Conservation (phyloP, 306 rosid species). For the Begonia loranthoides region DNA sequence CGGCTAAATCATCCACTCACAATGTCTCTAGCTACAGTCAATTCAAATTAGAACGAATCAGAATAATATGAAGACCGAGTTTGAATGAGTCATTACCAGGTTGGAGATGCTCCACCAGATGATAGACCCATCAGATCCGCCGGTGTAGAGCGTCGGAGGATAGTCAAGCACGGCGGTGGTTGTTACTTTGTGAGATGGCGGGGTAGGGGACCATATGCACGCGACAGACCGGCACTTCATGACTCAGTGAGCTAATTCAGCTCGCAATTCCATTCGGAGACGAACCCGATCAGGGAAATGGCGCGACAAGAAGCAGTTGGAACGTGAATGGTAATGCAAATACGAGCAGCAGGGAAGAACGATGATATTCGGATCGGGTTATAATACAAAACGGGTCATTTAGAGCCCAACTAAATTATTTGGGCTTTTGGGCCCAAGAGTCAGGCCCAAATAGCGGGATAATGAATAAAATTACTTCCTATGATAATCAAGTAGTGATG, state of each 20-base stretch:
- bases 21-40: no score
- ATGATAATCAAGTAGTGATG: no score
- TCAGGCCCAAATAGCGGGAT: no score
- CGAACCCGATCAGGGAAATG: background rate
- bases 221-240: constrained; percentile 94
- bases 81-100: constrained; percentile 33
- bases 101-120: constrained; percentile 74
- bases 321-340: no score
- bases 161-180: constrained; percentile 44
- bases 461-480: no score
- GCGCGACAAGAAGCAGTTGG: background rate
- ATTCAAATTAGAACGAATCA: no score
- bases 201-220: constrained; percentile 70
- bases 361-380: no score
- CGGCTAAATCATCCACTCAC: no score
- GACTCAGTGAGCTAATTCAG: constrained; percentile 22
- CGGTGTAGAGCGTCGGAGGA: constrained; percentile 69
- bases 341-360: no score
- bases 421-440: no score
- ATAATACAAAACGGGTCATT: no score
- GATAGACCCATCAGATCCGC: constrained; percentile 94
- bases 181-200: constrained; percentile 61
- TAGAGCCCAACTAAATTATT: no score
- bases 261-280: constrained; percentile 1
- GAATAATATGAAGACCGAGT: constrained; percentile 1